phyloP scores from a whole-genome alignment of 1,284 basidiomycete species.

The Ustilago trichophora region DNA sequence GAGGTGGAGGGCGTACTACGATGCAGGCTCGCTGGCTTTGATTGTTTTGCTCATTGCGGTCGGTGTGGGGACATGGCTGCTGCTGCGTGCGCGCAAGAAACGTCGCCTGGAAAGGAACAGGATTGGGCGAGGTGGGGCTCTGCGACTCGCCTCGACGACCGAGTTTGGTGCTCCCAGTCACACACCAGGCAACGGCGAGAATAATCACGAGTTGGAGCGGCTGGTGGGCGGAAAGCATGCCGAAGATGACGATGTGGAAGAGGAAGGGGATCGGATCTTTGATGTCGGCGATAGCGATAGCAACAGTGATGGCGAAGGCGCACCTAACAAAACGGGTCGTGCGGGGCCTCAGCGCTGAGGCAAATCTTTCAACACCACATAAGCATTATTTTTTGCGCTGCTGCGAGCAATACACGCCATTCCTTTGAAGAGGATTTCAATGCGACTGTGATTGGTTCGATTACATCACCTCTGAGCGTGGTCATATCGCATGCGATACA shows the following conservation, averaged over 20 bases:
- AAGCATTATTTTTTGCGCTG: neutral
- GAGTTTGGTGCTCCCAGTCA: conserved; percentile 9
- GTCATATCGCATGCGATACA: conserved; percentile 54
- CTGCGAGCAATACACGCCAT: too few relatives aligned
- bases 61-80: conserved; percentile 78
- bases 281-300: conserved; percentile 68
- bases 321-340: neutral
- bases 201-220: conserved; percentile 48
- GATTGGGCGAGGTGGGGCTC: conserved; percentile 27
- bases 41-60: conserved; percentile 79
- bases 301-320: conserved; percentile 1
- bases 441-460: neutral
- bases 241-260: conserved; percentile 47
- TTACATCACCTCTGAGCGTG: conserved; percentile 20
- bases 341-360: conserved; percentile 14
- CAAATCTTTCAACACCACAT: neutral
- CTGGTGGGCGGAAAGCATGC: conserved; percentile 30
- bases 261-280: conserved; percentile 67
- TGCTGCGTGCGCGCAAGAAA: conserved; percentile 74
- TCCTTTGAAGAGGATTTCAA: too few relatives aligned
- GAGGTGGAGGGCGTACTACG: conserved; percentile 68
- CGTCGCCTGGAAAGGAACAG: conserved; percentile 23
- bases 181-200: conserved; percentile 57
- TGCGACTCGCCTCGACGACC: conserved; percentile 27
- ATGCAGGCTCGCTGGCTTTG: conserved; percentile 84